These are phyloP conservation scores for Apophysomyces sp. DNA, from an alignment of 371 early-diverging fungal species.

Conservation along the genomic window DNA sequence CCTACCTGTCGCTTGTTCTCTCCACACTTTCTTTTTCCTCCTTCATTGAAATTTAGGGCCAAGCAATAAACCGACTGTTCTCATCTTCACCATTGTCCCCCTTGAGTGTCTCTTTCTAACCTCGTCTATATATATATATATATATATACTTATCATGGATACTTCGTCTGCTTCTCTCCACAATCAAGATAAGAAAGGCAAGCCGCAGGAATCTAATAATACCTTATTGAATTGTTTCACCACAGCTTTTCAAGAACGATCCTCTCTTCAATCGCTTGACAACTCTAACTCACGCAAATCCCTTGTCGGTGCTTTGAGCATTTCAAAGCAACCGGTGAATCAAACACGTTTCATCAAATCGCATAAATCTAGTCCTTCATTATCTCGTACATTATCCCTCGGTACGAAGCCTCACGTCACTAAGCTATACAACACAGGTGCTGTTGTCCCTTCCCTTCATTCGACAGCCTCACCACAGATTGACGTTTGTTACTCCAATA, in stretches of 20 bases:
- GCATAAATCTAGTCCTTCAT: slow-evolving; percentile 22
- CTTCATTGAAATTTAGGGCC: background rate
- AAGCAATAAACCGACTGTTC: background rate
- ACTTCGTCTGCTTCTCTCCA: background rate
- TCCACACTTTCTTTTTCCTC: background rate
- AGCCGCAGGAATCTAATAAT: background rate
- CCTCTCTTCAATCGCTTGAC: background rate
- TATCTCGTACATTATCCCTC: slow-evolving; percentile 19
- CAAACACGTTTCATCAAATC: slow-evolving; percentile 10
- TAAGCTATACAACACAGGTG: slow-evolving; percentile 25
- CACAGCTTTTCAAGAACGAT: background rate
- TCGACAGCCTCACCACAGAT: slow-evolving; percentile 4
- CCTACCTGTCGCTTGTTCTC: background rate
- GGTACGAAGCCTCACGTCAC: slow-evolving; percentile 22
- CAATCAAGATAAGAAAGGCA: background rate
- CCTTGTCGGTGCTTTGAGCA: slow-evolving; percentile 3
- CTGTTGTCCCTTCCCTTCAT: slow-evolving; percentile 8
- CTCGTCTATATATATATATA: background rate
- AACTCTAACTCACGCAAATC: background rate
- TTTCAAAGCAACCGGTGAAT: background rate
- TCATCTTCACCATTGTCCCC: slow-evolving; percentile 1
- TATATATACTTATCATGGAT: background rate
- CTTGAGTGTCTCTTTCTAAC: slow-evolving; percentile 1
- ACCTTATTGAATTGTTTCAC: background rate
- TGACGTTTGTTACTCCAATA: slow-evolving; percentile 3